Percentiles rank a stretch among this genome's conserved stretches.
Conservation (phyloP, 1,284 basidiomycete genomes). For the Cryptococcus sp. region DNA sequence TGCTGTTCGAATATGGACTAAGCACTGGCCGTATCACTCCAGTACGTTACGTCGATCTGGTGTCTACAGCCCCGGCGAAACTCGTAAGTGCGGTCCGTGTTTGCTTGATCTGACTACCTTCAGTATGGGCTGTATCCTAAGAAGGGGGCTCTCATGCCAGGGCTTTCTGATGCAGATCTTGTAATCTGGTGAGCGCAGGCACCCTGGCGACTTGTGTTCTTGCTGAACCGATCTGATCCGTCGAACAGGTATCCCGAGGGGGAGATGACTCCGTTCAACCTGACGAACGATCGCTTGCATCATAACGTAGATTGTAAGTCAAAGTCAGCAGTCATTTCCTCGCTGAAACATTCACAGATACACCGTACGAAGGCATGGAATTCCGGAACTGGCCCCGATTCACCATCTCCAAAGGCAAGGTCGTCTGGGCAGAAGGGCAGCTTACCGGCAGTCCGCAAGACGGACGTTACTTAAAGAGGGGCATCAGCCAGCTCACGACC, state of each 20-base stretch:
- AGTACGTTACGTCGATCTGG: constrained; percentile 22
- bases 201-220: neutral
- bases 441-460: constrained; percentile 6
- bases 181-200: constrained; percentile 11
- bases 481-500: constrained; percentile 10
- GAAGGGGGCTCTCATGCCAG: constrained; percentile 20
- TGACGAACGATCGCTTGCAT: constrained; percentile 15
- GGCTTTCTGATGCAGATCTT: constrained; percentile 25
- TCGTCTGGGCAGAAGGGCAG: constrained; percentile 12
- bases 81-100: constrained; percentile 11
- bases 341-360: constrained; percentile 7
- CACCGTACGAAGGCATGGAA: constrained; percentile 23
- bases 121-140: constrained; percentile 22
- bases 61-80: constrained; percentile 21
- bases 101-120: neutral
- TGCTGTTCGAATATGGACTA: constrained; percentile 18
- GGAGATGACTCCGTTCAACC: constrained; percentile 2
- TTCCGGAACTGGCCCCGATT: constrained; percentile 23
- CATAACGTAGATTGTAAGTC: constrained; percentile 22
- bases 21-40: constrained; percentile 14
- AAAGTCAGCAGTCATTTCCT: neutral
- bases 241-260: constrained; percentile 11
- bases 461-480: constrained; percentile 20
- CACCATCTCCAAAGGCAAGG: constrained; percentile 15
- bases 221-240: neutral